Conservation (phyloP, 495 filamentous ascomycete genomes). For the Halenospora varia region DNA sequence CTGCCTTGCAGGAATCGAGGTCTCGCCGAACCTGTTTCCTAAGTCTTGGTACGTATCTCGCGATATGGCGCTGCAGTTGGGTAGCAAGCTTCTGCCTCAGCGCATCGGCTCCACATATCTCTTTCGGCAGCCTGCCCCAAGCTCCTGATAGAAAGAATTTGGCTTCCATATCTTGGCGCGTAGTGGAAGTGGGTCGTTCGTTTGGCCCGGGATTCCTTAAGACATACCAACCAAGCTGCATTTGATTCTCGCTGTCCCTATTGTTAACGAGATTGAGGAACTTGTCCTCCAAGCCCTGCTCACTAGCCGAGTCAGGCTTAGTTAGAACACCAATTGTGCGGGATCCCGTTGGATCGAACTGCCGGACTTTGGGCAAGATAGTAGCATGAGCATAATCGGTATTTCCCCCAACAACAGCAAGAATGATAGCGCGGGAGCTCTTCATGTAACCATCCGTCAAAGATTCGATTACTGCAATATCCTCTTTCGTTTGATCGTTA, state of each 20-base stretch:
- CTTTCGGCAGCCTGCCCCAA: conserved; percentile 35
- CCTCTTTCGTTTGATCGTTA: conserved; percentile 40
- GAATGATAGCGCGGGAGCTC: conserved; percentile 45
- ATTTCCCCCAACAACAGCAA: conserved; percentile 49
- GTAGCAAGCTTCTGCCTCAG: conserved; percentile 33
- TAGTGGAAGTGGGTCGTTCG: conserved; percentile 27
- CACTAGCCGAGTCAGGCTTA: conserved; percentile 45
- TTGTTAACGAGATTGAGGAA: conserved; percentile 55
- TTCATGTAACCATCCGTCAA: conserved; percentile 48
- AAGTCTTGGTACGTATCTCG: conserved; percentile 30
- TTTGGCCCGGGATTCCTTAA: conserved; percentile 49
- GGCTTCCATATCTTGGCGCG: conserved; percentile 26
- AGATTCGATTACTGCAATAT: conserved; percentile 40
- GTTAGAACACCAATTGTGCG: conserved; percentile 50
- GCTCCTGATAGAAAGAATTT: conserved; percentile 35
- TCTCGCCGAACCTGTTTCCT: conserved; percentile 33
- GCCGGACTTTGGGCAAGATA: conserved; percentile 39
- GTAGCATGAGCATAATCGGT: conserved; percentile 46
- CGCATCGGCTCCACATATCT: conserved; percentile 30
- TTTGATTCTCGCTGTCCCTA: conserved; percentile 43
- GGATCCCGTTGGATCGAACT: conserved; percentile 38
- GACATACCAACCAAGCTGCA: conserved; percentile 63
- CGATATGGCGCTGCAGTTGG: conserved; percentile 37
- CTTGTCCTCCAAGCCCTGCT: conserved; percentile 53
- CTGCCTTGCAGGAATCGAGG: conserved; percentile 34